Conservation (phyloP, 2,329 filamentous ascomycete species). For the Aureobasidium zeae region DNA sequence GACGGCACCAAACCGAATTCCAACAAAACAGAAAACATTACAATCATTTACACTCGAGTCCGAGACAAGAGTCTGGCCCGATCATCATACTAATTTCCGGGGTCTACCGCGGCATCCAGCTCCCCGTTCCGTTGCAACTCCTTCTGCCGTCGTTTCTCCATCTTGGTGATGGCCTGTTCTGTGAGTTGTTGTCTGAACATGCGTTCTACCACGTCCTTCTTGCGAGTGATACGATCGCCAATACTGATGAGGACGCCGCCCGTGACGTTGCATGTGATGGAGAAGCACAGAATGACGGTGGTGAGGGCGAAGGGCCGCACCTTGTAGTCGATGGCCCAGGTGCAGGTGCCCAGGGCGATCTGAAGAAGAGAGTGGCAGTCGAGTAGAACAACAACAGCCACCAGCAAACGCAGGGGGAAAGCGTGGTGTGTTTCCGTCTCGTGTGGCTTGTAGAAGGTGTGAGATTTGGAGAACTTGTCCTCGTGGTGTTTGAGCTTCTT, state of each 20-base stretch:
- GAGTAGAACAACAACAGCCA: constrained; percentile 68
- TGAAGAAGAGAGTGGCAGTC: constrained; percentile 74
- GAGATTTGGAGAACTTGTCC: constrained; percentile 68
- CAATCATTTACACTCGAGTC: constrained; percentile 8
- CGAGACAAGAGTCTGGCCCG: neutral
- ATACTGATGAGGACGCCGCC: constrained; percentile 68
- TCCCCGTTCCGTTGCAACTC: constrained; percentile 13
- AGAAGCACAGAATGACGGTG: constrained; percentile 70
- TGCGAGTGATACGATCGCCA: constrained; percentile 66
- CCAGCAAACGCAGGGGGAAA: constrained; percentile 64
- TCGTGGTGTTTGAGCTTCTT: constrained; percentile 65
- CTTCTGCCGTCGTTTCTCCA: constrained; percentile 33
- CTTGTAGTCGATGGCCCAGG: constrained; percentile 68
- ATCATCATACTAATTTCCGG: too few relatives aligned
- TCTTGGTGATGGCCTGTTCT: constrained; percentile 50
- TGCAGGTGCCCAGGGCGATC: constrained; percentile 67
- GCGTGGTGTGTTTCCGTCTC: constrained; percentile 74
- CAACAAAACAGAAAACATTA: too few relatives aligned
- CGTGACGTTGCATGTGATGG: constrained; percentile 66
- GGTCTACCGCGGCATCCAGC: too few relatives aligned
- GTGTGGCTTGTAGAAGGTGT: constrained; percentile 84
- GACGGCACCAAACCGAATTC: too few relatives aligned
- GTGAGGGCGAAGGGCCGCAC: constrained; percentile 62
- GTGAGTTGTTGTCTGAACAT: constrained; percentile 71
- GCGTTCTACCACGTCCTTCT: constrained; percentile 75